Evolutionary conservation across 2,329 filamentous ascomycete genomes (phyloP).

Genomic region (Diaporthe caulivora): DNA sequence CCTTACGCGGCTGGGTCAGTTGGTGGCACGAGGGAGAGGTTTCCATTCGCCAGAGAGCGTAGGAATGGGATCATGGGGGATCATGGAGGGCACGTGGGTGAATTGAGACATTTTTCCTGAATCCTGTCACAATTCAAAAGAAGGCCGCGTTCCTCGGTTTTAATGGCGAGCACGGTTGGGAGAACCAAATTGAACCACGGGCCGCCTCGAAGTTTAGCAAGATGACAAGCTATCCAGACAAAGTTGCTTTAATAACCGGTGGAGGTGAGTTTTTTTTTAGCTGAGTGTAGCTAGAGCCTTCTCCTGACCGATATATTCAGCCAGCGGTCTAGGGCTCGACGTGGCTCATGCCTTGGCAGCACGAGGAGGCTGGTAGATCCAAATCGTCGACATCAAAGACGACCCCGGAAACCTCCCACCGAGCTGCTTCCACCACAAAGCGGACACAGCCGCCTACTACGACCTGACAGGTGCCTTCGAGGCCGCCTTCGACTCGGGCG

Average conservation of each 20-base stretch:
- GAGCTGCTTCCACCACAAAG: conserved; percentile 51
- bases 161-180: neutral
- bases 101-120: neutral
- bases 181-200: neutral
- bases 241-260: neutral
- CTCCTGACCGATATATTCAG: conserved; percentile 42
- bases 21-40: neutral
- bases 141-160: neutral
- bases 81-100: neutral
- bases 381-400: conserved; percentile 55
- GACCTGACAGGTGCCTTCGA: conserved; percentile 48
- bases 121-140: neutral
- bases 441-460: conserved; percentile 52
- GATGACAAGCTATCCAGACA: neutral
- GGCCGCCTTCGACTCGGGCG: conserved; percentile 47
- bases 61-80: neutral
- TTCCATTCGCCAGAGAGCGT: neutral
- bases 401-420: conserved; percentile 46
- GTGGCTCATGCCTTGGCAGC: conserved; percentile 52
- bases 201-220: neutral
- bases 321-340: conserved; percentile 56
- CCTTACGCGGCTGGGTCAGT: neutral
- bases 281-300: neutral
- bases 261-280: neutral
- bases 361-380: conserved; percentile 52